Evolutionary conservation across 2,329 filamentous ascomycete genomes (phyloP).

Genomic region (Fusarium circinatum): DNA sequence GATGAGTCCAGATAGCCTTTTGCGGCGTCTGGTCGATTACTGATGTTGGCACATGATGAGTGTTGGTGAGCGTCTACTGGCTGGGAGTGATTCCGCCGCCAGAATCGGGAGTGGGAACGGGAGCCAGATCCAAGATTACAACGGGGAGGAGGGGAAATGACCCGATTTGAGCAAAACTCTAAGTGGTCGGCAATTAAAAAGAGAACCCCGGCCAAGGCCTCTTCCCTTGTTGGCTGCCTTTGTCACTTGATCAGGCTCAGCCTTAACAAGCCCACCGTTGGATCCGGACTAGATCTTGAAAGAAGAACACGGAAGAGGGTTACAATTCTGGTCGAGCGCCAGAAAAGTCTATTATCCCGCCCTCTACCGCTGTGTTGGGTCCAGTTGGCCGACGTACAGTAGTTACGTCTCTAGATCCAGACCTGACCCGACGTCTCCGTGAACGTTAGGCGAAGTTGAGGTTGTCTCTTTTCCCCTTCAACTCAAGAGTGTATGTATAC

Average conservation of each 20-base stretch:
- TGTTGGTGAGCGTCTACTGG: constrained; percentile 10
- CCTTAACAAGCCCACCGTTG: constrained; percentile 5
- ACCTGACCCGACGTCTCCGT: neutral
- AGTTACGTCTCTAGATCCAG: too few species aligned
- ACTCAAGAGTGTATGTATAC: neutral
- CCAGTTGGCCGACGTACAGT: neutral
- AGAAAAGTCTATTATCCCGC: neutral
- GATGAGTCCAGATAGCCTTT: neutral
- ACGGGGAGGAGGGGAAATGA: neutral
- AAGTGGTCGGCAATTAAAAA: neutral
- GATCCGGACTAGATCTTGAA: neutral
- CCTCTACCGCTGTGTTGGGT: neutral
- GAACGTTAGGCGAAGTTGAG: constrained; percentile 2
- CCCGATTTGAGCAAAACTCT: constrained; percentile 25
- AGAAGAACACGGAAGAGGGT: neutral
- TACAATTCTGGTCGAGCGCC: neutral
- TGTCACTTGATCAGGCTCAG: constrained; percentile 12
- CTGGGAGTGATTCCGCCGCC: constrained; percentile 13
- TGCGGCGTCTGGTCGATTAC: neutral
- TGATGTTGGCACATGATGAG: constrained; percentile 13
- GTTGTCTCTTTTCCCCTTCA: constrained; percentile 22
- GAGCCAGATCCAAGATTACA: constrained; percentile 26
- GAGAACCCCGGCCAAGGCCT: neutral
- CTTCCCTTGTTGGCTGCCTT: neutral
- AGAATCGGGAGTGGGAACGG: constrained; percentile 26